Conservation (phyloP, 495 filamentous ascomycete species). For the Staphylotrichum tortipilum region DNA sequence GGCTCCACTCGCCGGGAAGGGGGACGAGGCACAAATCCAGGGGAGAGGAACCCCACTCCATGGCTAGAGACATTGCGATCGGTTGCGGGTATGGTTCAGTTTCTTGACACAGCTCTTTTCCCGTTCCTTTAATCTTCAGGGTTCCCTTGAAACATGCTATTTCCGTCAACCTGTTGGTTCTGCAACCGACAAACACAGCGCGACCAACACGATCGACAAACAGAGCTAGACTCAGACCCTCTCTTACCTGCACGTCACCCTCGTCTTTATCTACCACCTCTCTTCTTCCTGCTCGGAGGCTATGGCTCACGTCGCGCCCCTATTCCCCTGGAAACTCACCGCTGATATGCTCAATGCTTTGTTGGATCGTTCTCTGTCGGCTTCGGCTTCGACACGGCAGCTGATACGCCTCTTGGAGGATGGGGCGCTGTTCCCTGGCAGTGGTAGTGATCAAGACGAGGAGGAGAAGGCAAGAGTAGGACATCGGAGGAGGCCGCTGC, state of each 20-base stretch:
- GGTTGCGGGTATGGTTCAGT: no score
- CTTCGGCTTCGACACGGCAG: conserved; percentile 13
- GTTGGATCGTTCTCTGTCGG: conserved; percentile 29
- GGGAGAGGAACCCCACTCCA: no score
- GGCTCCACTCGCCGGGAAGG: no score
- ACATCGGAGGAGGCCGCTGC: conserved; percentile 46
- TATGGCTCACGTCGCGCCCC: conserved; percentile 30
- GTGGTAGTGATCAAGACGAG: neutral
- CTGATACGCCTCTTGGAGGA: neutral
- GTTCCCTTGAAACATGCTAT: no score
- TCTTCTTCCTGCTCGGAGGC: conserved; percentile 41
- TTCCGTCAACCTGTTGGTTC: no score
- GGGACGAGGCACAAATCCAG: no score
- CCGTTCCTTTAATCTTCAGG: no score
- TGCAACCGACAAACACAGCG: no score
- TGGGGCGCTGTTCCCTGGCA: neutral
- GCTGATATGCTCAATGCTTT: conserved; percentile 59
- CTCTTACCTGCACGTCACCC: conserved; percentile 56
- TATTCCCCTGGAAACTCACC: conserved; percentile 59
- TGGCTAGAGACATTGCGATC: no score
- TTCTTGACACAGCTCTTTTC: no score
- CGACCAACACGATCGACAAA: no score
- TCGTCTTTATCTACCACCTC: conserved; percentile 63
- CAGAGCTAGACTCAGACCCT: no score
- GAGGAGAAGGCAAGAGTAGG: neutral